Conservation (phyloP, 345 rosid genomes). For the Eucalyptus cloeziana region DNA sequence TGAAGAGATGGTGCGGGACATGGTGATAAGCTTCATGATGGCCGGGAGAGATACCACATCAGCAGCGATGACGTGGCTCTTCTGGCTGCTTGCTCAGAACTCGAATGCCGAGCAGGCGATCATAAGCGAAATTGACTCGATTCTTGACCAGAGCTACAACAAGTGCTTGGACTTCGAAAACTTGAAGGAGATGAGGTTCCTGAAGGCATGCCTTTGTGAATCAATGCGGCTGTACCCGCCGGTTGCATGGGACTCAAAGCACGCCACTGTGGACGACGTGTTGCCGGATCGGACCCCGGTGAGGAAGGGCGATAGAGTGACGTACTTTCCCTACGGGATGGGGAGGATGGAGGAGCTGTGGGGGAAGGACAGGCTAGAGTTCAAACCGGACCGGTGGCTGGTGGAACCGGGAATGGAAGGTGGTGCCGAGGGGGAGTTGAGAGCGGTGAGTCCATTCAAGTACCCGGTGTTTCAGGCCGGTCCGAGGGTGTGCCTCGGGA, state of each 20-base stretch:
- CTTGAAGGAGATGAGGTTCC: slow-evolving; percentile 23
- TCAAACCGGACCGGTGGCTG: slow-evolving; percentile 66
- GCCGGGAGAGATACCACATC: slow-evolving; percentile 71
- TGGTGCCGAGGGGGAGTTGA: slow-evolving; percentile 19
- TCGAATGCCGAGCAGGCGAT: slow-evolving; percentile 17
- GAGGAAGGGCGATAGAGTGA: slow-evolving; percentile 70
- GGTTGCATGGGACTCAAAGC: slow-evolving; percentile 64
- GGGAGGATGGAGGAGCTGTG: slow-evolving; percentile 79
- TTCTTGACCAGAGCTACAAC: slow-evolving; percentile 1
- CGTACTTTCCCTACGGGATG: slow-evolving; percentile 82
- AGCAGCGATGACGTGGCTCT: slow-evolving; percentile 52
- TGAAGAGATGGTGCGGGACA: slow-evolving; percentile 40
- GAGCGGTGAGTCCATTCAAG: slow-evolving; percentile 21
- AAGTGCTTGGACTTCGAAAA: slow-evolving; percentile 10
- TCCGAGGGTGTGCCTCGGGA: slow-evolving; percentile 31
- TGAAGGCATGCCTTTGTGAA: slow-evolving; percentile 55
- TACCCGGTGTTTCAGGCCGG: slow-evolving; percentile 40
- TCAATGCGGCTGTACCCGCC: slow-evolving; percentile 68
- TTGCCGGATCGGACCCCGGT: slow-evolving; percentile 62
- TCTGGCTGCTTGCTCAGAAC: slow-evolving; percentile 41
- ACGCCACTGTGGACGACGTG: slow-evolving; percentile 24
- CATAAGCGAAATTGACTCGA: slow-evolving; percentile 15
- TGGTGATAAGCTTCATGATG: slow-evolving; percentile 40
- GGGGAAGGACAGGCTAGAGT: slow-evolving; percentile 53
- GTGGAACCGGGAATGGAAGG: neutral